A percentile compares a stretch with the other conserved stretches of the same genome.
These are phyloP conservation scores for Boletus smithii DNA, from an alignment of 1,284 basidiomycete genomes.

Conservation along the genomic window DNA sequence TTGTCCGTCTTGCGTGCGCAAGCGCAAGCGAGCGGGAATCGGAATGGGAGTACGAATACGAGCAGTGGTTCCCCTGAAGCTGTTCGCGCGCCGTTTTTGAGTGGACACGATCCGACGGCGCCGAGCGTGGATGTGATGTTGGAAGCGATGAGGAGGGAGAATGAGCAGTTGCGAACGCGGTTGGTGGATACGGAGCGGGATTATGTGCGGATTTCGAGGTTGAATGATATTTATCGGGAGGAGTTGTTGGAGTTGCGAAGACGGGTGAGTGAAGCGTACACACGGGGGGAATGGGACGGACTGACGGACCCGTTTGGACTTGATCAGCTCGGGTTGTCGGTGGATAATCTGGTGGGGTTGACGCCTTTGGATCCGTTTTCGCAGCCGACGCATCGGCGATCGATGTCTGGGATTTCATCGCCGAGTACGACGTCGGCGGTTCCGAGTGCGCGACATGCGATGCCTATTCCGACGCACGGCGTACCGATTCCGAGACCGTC, in stretches of 20 bases:
- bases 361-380: constrained; percentile 58
- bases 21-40: constrained; percentile 32
- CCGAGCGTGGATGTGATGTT: constrained; percentile 63
- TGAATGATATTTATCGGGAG: constrained; percentile 79
- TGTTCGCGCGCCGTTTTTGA: constrained; percentile 29
- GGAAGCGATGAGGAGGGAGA: constrained; percentile 71
- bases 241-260: constrained; percentile 73
- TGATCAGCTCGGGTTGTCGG: constrained; percentile 61
- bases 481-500: constrained; percentile 69
- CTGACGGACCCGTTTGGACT: no score
- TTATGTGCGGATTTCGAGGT: constrained; percentile 62
- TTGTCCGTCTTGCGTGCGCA: constrained; percentile 60
- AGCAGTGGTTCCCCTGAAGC: constrained; percentile 34
- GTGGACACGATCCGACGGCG: constrained; percentile 39
- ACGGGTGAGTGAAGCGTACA: constrained; percentile 48
- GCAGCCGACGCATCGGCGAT: constrained; percentile 62
- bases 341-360: constrained; percentile 72
- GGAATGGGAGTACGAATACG: not conserved
- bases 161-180: constrained; percentile 62
- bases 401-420: constrained; percentile 43
- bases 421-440: constrained; percentile 44
- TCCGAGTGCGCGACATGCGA: constrained; percentile 37
- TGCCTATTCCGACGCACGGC: constrained; percentile 60
- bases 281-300: not conserved
- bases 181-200: constrained; percentile 71